These are phyloP conservation scores for Trichoderma asperellum DNA, from an alignment of 2,329 filamentous ascomycete species.

Conservation along the genomic window DNA sequence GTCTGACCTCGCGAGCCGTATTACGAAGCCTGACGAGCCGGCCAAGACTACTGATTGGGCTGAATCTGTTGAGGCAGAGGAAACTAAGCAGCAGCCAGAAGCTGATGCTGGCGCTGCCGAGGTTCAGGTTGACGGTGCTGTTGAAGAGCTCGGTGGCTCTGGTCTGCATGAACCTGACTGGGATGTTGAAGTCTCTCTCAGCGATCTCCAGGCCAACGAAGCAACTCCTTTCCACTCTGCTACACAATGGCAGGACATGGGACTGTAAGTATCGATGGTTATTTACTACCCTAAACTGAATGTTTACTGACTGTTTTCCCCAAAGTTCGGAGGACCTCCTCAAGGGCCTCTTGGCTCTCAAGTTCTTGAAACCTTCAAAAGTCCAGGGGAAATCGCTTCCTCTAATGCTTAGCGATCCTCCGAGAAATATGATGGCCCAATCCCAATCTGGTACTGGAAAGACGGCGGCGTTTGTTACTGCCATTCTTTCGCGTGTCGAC, in stretches of 20 bases:
- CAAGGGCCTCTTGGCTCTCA: constrained; percentile 76
- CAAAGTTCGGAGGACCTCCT: constrained; percentile 61
- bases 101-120: constrained; percentile 33
- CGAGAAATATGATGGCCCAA: constrained; percentile 92
- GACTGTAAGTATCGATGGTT: constrained; percentile 60
- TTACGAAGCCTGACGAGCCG: constrained; percentile 50
- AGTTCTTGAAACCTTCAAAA: constrained; percentile 94
- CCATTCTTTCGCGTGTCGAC: constrained; percentile 86
- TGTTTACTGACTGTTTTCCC: constrained; percentile 20
- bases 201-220: constrained; percentile 82
- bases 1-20: constrained; percentile 57
- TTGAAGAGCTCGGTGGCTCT: constrained; percentile 51
- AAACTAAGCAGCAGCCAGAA: constrained; percentile 32
- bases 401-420: constrained; percentile 83
- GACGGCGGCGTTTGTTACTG: constrained; percentile 93
- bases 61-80: constrained; percentile 30
- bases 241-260: constrained; percentile 81
- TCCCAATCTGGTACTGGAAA: constrained; percentile 99
- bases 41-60: not conserved
- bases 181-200: constrained; percentile 90
- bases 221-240: constrained; percentile 87
- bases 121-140: constrained; percentile 45
- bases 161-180: constrained; percentile 72
- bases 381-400: constrained; percentile 95
- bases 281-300: not conserved